phyloP scores from a whole-genome alignment of 2,329 filamentous ascomycete genomes.

The Podosphaera xanthii region DNA sequence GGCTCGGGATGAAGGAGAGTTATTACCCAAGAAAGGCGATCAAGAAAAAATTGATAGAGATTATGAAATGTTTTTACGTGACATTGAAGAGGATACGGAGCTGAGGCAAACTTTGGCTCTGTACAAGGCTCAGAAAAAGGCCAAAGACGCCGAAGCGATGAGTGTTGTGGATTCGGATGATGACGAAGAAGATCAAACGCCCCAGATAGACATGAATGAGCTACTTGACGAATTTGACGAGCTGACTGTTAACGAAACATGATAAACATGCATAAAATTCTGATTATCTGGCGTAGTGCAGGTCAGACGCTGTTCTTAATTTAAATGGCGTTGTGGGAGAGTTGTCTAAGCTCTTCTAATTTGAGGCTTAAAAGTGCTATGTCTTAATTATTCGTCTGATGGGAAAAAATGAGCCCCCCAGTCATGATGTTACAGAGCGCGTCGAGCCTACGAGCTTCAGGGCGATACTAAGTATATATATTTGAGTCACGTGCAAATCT shows the following conservation, averaged over 20 bases:
- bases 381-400: no score
- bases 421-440: no score
- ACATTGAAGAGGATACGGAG: slow-evolving; percentile 90
- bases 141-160: slow-evolving; percentile 37
- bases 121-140: slow-evolving; percentile 41
- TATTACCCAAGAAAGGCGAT: slow-evolving; percentile 68
- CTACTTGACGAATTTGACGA: slow-evolving; percentile 86
- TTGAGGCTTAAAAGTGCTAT: no score
- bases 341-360: no score
- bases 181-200: slow-evolving; percentile 35
- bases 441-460: no score
- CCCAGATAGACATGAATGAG: slow-evolving; percentile 55
- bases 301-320: not conserved
- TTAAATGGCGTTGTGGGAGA: no score
- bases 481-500: no score
- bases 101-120: slow-evolving; percentile 62
- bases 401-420: no score
- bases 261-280: not conserved
- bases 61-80: slow-evolving; percentile 90
- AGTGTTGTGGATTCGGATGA: slow-evolving; percentile 40
- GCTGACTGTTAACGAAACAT: slow-evolving; percentile 32
- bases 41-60: slow-evolving; percentile 75
- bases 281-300: not conserved
- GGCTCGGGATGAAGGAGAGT: slow-evolving; percentile 69
- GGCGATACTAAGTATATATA: no score